phyloP scores from a whole-genome alignment of 352 stramenopile species.

The Elongisporangium senticosum region DNA sequence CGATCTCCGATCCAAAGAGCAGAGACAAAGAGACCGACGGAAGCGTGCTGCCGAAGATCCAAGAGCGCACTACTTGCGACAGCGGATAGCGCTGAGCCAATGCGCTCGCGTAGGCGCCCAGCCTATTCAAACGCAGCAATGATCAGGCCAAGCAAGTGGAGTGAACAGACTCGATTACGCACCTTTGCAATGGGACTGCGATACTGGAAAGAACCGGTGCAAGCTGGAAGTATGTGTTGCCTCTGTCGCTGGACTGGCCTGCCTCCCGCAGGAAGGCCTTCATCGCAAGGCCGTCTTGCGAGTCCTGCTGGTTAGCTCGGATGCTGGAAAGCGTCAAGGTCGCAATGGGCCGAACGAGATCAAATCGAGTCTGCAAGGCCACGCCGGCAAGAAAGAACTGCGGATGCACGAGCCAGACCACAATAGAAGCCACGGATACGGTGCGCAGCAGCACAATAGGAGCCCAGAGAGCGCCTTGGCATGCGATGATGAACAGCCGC shows the following conservation, averaged over 20 bases:
- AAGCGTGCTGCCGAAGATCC: not conserved
- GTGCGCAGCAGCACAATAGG: constrained; percentile 45
- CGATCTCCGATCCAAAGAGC: not conserved
- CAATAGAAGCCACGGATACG: constrained; percentile 41
- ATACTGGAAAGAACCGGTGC: not conserved
- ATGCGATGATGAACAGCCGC: constrained; percentile 36
- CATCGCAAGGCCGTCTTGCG: not conserved
- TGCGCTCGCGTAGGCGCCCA: not conserved
- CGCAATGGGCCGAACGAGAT: constrained; percentile 4
- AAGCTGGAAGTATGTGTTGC: not conserved
- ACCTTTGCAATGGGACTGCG: not conserved
- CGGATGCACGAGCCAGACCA: constrained; percentile 30
- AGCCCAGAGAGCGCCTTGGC: constrained; percentile 38
- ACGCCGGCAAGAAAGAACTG: constrained; percentile 30
- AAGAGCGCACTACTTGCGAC: not conserved
- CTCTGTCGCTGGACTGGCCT: not conserved
- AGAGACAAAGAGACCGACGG: not conserved
- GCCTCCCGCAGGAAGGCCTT: not conserved
- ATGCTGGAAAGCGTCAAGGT: constrained; percentile 3
- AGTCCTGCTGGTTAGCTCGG: not conserved
- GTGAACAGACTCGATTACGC: not conserved
- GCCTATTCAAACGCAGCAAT: not conserved
- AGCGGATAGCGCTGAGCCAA: not conserved
- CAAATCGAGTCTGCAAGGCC: constrained; percentile 10
- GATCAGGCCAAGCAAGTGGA: not conserved